A percentile compares a stretch with the other conserved stretches of the same genome.
phyloP scores from a whole-genome alignment of 2,329 filamentous ascomycete species.

The Penicillium sp. region DNA sequence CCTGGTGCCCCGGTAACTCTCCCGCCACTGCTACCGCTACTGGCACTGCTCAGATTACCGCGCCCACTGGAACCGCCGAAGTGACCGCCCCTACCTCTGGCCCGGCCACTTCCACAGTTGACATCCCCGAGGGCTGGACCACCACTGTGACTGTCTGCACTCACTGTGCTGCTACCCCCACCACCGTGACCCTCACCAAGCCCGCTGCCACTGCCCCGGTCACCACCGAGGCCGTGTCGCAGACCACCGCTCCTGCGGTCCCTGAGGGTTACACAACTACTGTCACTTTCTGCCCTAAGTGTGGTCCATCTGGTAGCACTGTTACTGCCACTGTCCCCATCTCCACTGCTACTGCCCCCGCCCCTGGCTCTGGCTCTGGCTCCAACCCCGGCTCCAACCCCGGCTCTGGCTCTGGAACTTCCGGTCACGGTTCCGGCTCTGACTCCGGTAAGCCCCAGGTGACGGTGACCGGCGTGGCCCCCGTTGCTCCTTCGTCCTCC shows the following conservation, averaged over 20 bases:
- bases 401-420: conserved; percentile 1
- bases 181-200: conserved; percentile 39
- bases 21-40: conserved; percentile 33
- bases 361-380: background rate
- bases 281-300: conserved; percentile 20
- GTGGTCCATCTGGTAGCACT: conserved; percentile 20
- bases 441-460: background rate
- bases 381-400: background rate
- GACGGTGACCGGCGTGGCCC: background rate
- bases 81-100: conserved; percentile 19
- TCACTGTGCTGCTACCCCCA: conserved; percentile 39
- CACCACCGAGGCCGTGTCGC: conserved; percentile 7
- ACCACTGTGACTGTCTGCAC: conserved; percentile 44
- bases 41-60: conserved; percentile 8
- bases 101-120: conserved; percentile 19
- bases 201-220: conserved; percentile 23
- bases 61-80: conserved; percentile 9
- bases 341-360: background rate
- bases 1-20: conserved; percentile 35
- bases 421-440: background rate
- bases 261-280: conserved; percentile 19
- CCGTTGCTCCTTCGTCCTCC: conserved; percentile 1
- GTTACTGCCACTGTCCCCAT: conserved; percentile 24
- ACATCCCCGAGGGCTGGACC: conserved; percentile 40
- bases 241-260: conserved; percentile 6